Evolutionary conservation across 148 eudicot genomes (phyloP).

Genomic region (Vaccinium darrowii): DNA sequence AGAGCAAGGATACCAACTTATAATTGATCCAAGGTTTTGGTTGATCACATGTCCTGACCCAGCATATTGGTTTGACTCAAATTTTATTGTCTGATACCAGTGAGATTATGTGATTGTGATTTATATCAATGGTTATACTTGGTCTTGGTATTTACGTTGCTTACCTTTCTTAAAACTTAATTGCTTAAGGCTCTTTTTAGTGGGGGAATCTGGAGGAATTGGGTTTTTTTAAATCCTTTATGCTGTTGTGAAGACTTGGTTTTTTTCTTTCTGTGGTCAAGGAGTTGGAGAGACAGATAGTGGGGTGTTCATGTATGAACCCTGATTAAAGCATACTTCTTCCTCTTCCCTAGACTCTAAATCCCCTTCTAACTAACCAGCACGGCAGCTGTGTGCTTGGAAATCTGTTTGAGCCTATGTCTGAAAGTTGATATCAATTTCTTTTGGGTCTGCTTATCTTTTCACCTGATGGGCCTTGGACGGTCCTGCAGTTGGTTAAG

Average conservation of each 20-base stretch:
- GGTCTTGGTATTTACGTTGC: background rate
- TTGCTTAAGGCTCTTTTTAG: background rate
- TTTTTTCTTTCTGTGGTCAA: background rate
- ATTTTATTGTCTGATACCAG: background rate
- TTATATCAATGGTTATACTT: background rate
- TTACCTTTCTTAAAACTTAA: background rate
- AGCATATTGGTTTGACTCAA: background rate
- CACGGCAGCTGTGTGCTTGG: background rate
- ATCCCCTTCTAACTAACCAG: background rate
- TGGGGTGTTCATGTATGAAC: background rate
- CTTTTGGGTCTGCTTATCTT: background rate
- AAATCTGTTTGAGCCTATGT: background rate
- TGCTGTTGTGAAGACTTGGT: background rate
- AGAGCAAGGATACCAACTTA: background rate
- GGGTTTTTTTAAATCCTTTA: background rate
- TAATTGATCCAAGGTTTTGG: background rate
- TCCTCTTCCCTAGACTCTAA: background rate
- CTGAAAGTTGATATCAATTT: background rate
- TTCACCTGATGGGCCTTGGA: background rate
- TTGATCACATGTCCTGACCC: background rate
- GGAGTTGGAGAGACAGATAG: background rate
- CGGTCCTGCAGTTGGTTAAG: background rate
- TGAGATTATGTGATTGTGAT: background rate
- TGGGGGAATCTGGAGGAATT: background rate
- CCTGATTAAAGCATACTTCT: background rate